These are phyloP conservation scores for Exophiala xenobiotica DNA, from an alignment of 2,329 filamentous ascomycete species.

Conservation along the genomic window DNA sequence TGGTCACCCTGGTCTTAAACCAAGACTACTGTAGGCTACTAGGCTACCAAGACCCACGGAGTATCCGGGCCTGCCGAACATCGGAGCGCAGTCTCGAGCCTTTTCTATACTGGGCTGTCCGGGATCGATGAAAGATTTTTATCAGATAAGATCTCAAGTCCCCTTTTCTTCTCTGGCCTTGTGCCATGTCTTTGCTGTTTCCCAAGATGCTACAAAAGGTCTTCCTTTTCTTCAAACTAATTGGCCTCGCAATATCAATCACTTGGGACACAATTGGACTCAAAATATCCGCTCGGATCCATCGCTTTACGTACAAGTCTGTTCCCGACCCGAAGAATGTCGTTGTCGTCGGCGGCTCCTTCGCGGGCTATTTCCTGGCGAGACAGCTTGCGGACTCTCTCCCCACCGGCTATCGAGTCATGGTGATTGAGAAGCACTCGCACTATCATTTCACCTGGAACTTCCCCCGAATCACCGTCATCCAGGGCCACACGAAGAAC, in stretches of 20 bases:
- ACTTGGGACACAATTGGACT: neutral
- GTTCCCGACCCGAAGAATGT: constrained; percentile 25
- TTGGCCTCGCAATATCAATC: constrained; percentile 13
- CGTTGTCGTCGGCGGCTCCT: constrained; percentile 53
- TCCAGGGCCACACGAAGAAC: constrained; percentile 55
- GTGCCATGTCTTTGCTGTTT: neutral
- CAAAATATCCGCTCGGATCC: constrained; percentile 13
- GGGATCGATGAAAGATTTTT: neutral
- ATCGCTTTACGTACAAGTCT: constrained; percentile 21
- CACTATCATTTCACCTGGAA: constrained; percentile 63
- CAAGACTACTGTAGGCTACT: too few species aligned
- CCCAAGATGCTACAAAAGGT: constrained; percentile 13
- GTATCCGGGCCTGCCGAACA: too few species aligned
- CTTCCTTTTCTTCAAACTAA: constrained; percentile 10
- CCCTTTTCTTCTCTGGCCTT: constrained; percentile 5
- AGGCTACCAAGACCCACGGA: neutral
- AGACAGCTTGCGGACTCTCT: constrained; percentile 50
- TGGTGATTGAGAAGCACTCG: constrained; percentile 59
- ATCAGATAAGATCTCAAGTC: constrained; percentile 22
- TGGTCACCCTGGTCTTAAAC: too few species aligned
- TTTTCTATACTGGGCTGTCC: neutral
- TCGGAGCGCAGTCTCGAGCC: neutral
- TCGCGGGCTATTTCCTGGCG: constrained; percentile 54
- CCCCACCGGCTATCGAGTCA: constrained; percentile 51
- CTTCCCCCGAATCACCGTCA: constrained; percentile 59